A percentile compares a stretch with the other conserved stretches of the same genome.
These are phyloP conservation scores for Thraustotheca clavata DNA, from an alignment of 352 stramenopile species.

Conservation along the genomic window DNA sequence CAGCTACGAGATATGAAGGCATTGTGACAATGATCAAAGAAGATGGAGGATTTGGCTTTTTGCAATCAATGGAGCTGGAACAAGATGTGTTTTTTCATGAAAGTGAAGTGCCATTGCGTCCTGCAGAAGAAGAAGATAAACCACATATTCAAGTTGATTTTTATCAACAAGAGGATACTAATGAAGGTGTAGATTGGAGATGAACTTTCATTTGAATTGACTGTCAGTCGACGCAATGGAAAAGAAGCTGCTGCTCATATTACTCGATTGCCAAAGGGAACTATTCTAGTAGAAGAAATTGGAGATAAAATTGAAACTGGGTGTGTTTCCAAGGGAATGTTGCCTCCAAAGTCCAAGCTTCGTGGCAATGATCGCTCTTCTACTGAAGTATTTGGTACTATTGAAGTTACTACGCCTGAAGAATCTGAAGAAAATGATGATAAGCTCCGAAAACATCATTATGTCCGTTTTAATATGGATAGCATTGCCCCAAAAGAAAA, in stretches of 20 bases:
- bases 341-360: slow-evolving; percentile 29
- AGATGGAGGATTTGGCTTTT: slow-evolving; percentile 28
- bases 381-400: slow-evolving; percentile 2
- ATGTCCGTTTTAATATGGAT: slow-evolving; percentile 50
- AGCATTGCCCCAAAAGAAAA: slow-evolving; percentile 26
- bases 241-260: slow-evolving; percentile 69
- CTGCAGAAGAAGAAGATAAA: neutral
- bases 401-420: slow-evolving; percentile 17
- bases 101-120: slow-evolving; percentile 57
- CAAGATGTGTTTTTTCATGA: slow-evolving; percentile 79
- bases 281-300: slow-evolving; percentile 61
- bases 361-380: neutral
- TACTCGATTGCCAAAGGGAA: slow-evolving; percentile 51
- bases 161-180: neutral
- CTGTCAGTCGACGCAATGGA: slow-evolving; percentile 57
- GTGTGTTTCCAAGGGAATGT: slow-evolving; percentile 47
- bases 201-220: slow-evolving; percentile 68
- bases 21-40: slow-evolving; percentile 27
- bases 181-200: slow-evolving; percentile 50
- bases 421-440: neutral
- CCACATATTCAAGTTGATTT: neutral
- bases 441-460: slow-evolving; percentile 25
- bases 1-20: slow-evolving; percentile 20
- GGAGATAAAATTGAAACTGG: slow-evolving; percentile 26
- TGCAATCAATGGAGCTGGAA: slow-evolving; percentile 50